These are phyloP conservation scores for Scutellaria galericulata DNA, from an alignment of 257 asterid genomes.

Conservation along the genomic window DNA sequence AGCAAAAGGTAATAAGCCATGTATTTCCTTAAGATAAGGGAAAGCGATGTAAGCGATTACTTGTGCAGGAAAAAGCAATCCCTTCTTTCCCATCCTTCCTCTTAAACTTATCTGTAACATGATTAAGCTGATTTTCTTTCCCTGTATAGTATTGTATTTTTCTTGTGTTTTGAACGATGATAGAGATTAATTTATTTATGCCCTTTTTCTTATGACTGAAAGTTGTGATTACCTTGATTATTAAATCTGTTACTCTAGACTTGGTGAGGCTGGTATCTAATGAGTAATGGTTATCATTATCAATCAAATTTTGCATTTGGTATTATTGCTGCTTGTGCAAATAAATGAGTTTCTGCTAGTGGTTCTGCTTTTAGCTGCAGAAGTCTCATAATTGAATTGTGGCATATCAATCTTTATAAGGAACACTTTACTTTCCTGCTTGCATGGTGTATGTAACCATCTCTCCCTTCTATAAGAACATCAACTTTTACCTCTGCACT, in stretches of 20 bases:
- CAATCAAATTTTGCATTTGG: background rate
- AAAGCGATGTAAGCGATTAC: background rate
- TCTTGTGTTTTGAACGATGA: too few relatives aligned
- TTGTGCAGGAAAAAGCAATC: background rate
- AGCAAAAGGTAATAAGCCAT: background rate
- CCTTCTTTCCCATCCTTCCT: background rate
- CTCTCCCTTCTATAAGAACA: background rate
- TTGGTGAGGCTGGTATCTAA: background rate
- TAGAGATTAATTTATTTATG: background rate
- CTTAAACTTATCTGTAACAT: background rate
- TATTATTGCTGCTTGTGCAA: background rate
- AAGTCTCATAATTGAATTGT: background rate
- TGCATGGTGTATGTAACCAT: background rate
- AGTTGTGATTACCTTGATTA: background rate
- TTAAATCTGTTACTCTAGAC: background rate
- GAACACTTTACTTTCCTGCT: background rate
- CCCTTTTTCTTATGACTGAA: background rate
- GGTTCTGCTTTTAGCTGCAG: slow-evolving; percentile 1
- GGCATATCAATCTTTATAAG: background rate
- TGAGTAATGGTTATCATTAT: background rate
- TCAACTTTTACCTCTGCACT: background rate
- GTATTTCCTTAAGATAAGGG: background rate
- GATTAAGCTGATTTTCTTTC: background rate
- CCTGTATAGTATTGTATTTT: background rate
- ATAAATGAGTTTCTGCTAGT: background rate